These are phyloP conservation scores for Fusarium chaquense DNA, from an alignment of 2,329 filamentous ascomycete genomes.

Conservation along the genomic window DNA sequence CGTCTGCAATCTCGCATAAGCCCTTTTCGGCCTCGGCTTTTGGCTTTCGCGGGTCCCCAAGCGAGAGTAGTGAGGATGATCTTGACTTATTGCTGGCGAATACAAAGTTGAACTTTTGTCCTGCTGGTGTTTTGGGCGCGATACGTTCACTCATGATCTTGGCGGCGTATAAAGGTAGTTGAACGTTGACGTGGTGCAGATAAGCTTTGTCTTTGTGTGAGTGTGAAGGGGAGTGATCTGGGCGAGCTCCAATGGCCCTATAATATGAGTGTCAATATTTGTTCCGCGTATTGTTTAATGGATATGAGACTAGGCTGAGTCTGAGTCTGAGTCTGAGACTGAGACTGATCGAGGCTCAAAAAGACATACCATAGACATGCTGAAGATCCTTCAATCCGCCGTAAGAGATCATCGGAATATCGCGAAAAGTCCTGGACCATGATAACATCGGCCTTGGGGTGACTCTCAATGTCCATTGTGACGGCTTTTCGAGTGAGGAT, in stretches of 20 bases:
- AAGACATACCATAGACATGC: conserved; percentile 72
- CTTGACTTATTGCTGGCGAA: conserved; percentile 57
- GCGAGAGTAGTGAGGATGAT: conserved; percentile 52
- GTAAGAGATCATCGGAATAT: conserved; percentile 58
- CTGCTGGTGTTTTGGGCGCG: conserved; percentile 47
- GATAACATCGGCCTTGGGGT: conserved; percentile 63
- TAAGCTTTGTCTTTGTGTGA: conserved; percentile 58
- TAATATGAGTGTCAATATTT: conserved; percentile 2
- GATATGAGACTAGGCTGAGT: neutral
- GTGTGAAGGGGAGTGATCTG: conserved; percentile 56
- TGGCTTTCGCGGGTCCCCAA: conserved; percentile 54
- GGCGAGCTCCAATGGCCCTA: conserved; percentile 59
- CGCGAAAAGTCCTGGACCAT: conserved; percentile 65
- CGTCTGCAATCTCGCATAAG: conserved; percentile 55
- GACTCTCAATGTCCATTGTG: conserved; percentile 55
- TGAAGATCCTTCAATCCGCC: conserved; percentile 62
- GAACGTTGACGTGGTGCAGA: conserved; percentile 65
- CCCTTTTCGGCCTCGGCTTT: conserved; percentile 57
- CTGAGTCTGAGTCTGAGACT: neutral
- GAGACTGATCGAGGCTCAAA: neutral
- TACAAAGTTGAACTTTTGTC: conserved; percentile 57
- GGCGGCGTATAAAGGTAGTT: conserved; percentile 71
- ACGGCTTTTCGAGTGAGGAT: conserved; percentile 63
- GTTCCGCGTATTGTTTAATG: neutral
- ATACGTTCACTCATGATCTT: conserved; percentile 60